Percentiles rank a stretch among this genome's conserved stretches.
These are phyloP conservation scores for Chalaropsis thielavioides DNA, from an alignment of 2,329 filamentous ascomycete genomes.

Conservation along the genomic window DNA sequence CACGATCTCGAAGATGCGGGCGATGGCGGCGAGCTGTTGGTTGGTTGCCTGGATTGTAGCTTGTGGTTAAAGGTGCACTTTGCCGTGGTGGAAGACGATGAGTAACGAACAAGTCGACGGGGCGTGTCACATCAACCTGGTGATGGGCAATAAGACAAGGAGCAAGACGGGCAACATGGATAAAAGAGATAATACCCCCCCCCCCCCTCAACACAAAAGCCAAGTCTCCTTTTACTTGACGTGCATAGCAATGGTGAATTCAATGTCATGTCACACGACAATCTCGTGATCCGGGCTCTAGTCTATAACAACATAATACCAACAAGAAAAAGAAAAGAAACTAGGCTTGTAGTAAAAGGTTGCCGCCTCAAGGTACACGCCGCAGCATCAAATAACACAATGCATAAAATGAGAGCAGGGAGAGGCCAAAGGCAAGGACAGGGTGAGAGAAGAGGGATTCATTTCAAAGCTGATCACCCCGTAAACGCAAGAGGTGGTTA, in stretches of 20 bases:
- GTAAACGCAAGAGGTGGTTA: slow-evolving; percentile 18
- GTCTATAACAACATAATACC: not conserved
- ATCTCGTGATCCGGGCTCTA: not conserved
- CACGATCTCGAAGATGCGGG: slow-evolving; percentile 43
- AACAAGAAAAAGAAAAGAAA: slow-evolving; percentile 17
- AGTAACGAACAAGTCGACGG: not conserved
- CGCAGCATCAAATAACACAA: not conserved
- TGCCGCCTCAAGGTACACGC: not conserved
- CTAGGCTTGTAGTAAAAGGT: not conserved
- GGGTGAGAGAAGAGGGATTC: not conserved
- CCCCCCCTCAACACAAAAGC: not conserved
- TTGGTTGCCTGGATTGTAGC: slow-evolving; percentile 52
- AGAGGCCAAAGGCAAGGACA: not conserved
- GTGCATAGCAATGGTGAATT: not conserved
- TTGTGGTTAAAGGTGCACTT: slow-evolving; percentile 52
- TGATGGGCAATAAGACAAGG: not conserved
- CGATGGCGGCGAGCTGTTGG: slow-evolving; percentile 45
- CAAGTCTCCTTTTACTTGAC: not conserved
- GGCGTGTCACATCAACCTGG: not conserved
- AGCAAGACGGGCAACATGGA: not conserved
- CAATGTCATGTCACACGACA: not conserved
- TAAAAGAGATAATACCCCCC: not conserved
- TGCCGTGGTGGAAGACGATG: slow-evolving; percentile 33
- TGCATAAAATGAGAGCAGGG: not conserved
- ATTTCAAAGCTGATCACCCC: not conserved